Conservation (phyloP, 2,329 filamentous ascomycete genomes). For the Phoma sp. region DNA sequence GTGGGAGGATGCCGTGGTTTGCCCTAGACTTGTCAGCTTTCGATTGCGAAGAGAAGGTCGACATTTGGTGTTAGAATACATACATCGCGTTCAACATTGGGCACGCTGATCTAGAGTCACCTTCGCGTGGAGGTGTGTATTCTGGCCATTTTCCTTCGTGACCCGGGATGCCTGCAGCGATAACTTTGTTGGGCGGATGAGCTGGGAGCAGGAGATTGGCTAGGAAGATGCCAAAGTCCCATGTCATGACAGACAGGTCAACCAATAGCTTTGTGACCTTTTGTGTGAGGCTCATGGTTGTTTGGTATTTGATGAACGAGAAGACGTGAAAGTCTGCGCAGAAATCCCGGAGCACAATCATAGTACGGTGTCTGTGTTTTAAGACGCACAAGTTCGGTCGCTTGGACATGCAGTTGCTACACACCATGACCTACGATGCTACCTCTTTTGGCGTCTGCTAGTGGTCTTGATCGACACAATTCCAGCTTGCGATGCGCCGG, state of each 20-base stretch:
- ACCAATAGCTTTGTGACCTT: slow-evolving; percentile 37
- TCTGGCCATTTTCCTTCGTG: slow-evolving; percentile 47
- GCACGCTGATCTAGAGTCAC: slow-evolving; percentile 37
- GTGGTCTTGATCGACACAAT: slow-evolving; percentile 1
- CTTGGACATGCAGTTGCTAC: not conserved
- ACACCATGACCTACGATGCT: not conserved
- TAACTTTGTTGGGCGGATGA: slow-evolving; percentile 45
- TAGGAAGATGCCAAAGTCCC: slow-evolving; percentile 49
- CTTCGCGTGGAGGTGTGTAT: slow-evolving; percentile 46
- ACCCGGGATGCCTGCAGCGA: slow-evolving; percentile 44
- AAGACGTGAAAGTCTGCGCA: not conserved
- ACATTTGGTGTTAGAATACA: slow-evolving; percentile 18
- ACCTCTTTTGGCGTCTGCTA: slow-evolving; percentile 3
- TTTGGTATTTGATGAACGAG: not conserved
- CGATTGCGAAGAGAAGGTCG: slow-evolving; percentile 11
- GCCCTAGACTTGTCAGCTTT: slow-evolving; percentile 21
- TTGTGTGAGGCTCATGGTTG: slow-evolving; percentile 20
- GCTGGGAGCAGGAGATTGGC: slow-evolving; percentile 48
- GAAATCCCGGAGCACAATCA: too few relatives aligned
- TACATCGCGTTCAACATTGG: slow-evolving; percentile 38
- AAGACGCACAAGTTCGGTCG: not conserved
- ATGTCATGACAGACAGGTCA: slow-evolving; percentile 47
- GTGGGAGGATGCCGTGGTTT: slow-evolving; percentile 44
- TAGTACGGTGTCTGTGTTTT: not conserved
- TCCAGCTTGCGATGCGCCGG: slow-evolving; percentile 12